Percentiles rank a stretch among this genome's conserved stretches.
Evolutionary conservation across 2,329 filamentous ascomycete species (phyloP).

Genomic region (Malbranchea cinnamomea): DNA sequence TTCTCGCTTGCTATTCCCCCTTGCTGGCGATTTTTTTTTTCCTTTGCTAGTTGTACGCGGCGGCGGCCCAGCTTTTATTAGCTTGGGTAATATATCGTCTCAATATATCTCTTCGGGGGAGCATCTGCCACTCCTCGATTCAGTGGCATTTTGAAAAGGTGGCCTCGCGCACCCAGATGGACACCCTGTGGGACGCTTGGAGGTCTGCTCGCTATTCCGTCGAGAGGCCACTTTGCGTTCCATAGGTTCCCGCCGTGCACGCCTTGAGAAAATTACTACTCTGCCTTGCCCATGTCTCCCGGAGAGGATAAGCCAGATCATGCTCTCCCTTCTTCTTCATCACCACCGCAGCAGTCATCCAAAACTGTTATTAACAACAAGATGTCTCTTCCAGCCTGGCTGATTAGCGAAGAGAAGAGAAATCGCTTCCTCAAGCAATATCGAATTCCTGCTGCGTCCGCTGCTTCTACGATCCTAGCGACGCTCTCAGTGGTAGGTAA

Average conservation of each 20-base stretch:
- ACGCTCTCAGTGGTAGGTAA: slow-evolving; percentile 30
- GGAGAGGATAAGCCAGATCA: slow-evolving; percentile 20
- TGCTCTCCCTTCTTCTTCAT: slow-evolving; percentile 17
- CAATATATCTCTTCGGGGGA: neutral
- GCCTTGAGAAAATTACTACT: slow-evolving; percentile 4
- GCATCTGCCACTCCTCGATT: neutral
- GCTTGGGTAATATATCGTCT: too few species aligned
- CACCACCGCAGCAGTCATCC: slow-evolving; percentile 13
- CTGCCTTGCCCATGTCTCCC: slow-evolving; percentile 8
- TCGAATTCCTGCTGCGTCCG: slow-evolving; percentile 32
- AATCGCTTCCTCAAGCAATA: slow-evolving; percentile 31
- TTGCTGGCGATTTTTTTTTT: too few species aligned
- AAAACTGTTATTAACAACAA: too few species aligned
- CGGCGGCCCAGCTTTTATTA: too few species aligned
- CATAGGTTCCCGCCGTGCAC: slow-evolving; percentile 34
- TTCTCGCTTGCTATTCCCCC: too few species aligned
- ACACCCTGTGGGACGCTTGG: slow-evolving; percentile 35
- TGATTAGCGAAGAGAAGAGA: slow-evolving; percentile 25
- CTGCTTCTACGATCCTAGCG: slow-evolving; percentile 29
- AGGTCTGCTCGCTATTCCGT: slow-evolving; percentile 33
- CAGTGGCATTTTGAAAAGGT: neutral
- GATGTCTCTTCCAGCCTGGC: slow-evolving; percentile 19
- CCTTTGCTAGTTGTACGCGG: too few species aligned
- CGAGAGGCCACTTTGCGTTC: slow-evolving; percentile 39
- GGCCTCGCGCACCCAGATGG: slow-evolving; percentile 18